Base-by-base conservation (phyloP, 208 protist species). In the Wallacemonas sp. region DNA sequence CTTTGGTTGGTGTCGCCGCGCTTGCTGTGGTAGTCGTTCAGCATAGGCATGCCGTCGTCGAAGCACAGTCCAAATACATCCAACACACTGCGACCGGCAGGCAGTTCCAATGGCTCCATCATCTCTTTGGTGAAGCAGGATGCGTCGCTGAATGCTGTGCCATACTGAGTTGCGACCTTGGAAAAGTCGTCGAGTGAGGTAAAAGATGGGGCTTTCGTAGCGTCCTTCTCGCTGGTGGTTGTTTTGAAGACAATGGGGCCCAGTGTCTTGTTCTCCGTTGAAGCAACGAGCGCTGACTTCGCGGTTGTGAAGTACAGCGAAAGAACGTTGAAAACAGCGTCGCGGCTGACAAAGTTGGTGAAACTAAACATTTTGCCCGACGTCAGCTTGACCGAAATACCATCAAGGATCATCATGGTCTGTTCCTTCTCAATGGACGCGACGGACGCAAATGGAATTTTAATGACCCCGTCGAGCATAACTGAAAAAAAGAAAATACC, bases 21-120 rank as follows among this genome's bases (percentile, higher is more conserved):
- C 20, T 79, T 61, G 25, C 28, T 33, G 57, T 87, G 80, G 62
- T 87, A 87, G 12, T 73, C 32, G 25, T 74, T 70, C 22, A 91
- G 72, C 48, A 91, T 44, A 0, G 66, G 31, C 23, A 61, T 66
- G 52, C 49, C 67, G 57, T 91, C 81, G 61, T 91, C 84, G 67
- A 91, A 87, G 66, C 74, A 82, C 23, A 74, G 22, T 26, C 70
- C 76, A 39, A 87, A 91, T 64, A 91, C 80, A 61, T 91, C 84
- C 52, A 87, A 31, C 1, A 91, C 69, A 12, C 63, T 66, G 36
- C 78, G 77, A 1, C 79, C 80, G 1, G 59, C 52, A 2, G 77
- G 79, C 57, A 90, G 48, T 61, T 67, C 61, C 57, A 85, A 63
- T 16, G 81, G 75, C 26, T 79, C 64, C 0, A 89, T 79, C 28